Evolutionary conservation across 2,329 filamentous ascomycete genomes (phyloP).

Genomic region (Sclerotinia borealis): DNA sequence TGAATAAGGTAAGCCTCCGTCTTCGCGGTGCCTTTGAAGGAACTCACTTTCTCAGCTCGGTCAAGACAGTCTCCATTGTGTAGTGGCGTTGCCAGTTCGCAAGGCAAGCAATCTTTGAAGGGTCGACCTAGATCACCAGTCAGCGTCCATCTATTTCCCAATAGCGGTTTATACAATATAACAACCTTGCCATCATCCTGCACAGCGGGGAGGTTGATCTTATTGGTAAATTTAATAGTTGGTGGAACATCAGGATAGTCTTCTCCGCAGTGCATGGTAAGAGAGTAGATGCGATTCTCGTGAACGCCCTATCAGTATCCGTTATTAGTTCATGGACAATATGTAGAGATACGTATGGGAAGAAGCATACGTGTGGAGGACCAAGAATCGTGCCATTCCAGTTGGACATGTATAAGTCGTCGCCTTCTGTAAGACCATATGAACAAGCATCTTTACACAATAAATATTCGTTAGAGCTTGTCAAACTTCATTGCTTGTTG

Average conservation of each 20-base stretch:
- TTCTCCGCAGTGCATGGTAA: conserved; percentile 91
- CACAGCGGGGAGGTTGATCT: conserved; percentile 95
- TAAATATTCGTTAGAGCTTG: background rate
- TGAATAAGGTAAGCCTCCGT: conserved; percentile 34
- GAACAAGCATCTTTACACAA: conserved; percentile 76
- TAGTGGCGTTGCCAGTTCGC: conserved; percentile 87
- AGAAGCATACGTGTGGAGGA: conserved; percentile 75
- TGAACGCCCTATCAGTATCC: conserved; percentile 65
- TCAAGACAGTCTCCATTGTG: conserved; percentile 90
- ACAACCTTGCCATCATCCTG: conserved; percentile 65
- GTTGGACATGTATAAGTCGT: conserved; percentile 94
- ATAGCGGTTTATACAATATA: conserved; percentile 1
- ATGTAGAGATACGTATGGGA: background rate
- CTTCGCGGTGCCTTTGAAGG: background rate
- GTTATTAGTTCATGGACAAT: background rate
- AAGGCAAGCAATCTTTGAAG: conserved; percentile 75
- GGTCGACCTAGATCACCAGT: conserved; percentile 59
- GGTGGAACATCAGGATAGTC: conserved; percentile 87
- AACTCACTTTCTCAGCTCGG: conserved; percentile 71
- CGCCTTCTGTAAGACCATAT: conserved; percentile 88
- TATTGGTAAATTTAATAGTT: conserved; percentile 84
- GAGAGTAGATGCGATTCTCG: conserved; percentile 97
- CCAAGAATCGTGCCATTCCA: conserved; percentile 98
- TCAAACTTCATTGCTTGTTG: background rate
- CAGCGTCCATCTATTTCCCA: background rate